Evolutionary conservation across 2,329 filamentous ascomycete genomes (phyloP).

Genomic region (Incumbomyces delicatus): DNA sequence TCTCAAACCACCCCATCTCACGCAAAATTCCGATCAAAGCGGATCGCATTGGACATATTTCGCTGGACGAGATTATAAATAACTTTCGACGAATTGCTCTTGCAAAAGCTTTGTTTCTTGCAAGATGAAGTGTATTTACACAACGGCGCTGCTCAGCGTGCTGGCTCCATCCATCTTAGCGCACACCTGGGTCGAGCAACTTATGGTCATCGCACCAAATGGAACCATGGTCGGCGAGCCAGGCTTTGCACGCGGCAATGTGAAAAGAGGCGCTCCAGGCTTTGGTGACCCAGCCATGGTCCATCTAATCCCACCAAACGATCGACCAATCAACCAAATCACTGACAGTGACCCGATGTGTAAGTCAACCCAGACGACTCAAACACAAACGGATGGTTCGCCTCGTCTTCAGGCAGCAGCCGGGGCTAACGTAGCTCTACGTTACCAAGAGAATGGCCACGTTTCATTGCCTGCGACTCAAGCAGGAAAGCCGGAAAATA

Average conservation of each 20-base stretch:
- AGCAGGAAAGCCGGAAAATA: constrained; percentile 51
- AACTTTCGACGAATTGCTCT: neutral
- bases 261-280: constrained; percentile 45
- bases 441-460: constrained; percentile 68
- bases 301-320: constrained; percentile 52
- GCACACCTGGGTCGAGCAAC: constrained; percentile 77
- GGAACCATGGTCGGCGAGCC: constrained; percentile 61
- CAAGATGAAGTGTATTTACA: constrained; percentile 6
- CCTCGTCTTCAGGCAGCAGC: constrained; percentile 52
- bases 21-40: neutral
- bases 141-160: constrained; percentile 18
- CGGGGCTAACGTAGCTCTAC: constrained; percentile 56
- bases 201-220: constrained; percentile 60
- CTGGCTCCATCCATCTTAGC: constrained; percentile 31
- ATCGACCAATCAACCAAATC: constrained; percentile 39
- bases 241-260: constrained; percentile 67
- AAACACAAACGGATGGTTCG: constrained; percentile 48
- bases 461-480: constrained; percentile 52
- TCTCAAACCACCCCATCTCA: no score
- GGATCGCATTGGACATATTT: neutral
- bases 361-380: constrained; percentile 51
- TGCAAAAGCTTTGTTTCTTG: neutral
- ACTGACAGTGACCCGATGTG: constrained; percentile 50
- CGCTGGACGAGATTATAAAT: constrained; percentile 8
- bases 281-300: constrained; percentile 52